These are phyloP conservation scores for Cydonia oblonga DNA, from an alignment of 331 rosid species.

Conservation along the genomic window DNA sequence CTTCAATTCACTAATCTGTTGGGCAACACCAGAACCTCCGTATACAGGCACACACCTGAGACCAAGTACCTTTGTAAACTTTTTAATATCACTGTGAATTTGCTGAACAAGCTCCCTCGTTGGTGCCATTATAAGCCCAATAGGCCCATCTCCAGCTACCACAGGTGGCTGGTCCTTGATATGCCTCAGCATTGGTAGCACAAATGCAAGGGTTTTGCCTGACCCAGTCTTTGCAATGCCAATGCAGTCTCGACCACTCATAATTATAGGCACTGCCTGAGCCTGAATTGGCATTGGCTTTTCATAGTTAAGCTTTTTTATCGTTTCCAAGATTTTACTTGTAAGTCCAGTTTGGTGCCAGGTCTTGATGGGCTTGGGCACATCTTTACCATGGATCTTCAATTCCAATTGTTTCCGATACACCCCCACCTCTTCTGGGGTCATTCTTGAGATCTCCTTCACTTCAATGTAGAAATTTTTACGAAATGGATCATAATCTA, in stretches of 20 bases:
- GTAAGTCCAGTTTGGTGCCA: conserved; percentile 97
- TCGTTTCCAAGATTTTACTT: conserved; percentile 70
- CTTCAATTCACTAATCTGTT: conserved; percentile 86
- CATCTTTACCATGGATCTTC: conserved; percentile 93
- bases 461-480: conserved; percentile 71
- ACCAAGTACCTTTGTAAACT: conserved; percentile 67
- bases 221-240: conserved; percentile 93
- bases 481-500: conserved; percentile 59
- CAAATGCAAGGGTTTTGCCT: conserved; percentile 92
- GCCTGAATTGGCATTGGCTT: conserved; percentile 92
- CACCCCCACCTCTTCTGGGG: conserved; percentile 50
- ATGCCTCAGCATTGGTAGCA: conserved; percentile 93
- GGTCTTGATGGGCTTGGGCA: conserved; percentile 79
- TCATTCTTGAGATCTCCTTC: conserved; percentile 65
- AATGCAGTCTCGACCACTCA: conserved; percentile 94
- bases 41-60: conserved; percentile 87
- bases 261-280: conserved; percentile 75
- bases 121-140: conserved; percentile 91
- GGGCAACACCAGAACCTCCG: conserved; percentile 98
- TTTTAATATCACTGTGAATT: conserved; percentile 76
- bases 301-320: conserved; percentile 62
- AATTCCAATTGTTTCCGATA: conserved; percentile 74
- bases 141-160: conserved; percentile 85
- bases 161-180: conserved; percentile 93
- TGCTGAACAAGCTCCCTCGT: conserved; percentile 94